Evolutionary conservation across 495 filamentous ascomycete genomes (phyloP).

Genomic region (Neurospora intermedia): DNA sequence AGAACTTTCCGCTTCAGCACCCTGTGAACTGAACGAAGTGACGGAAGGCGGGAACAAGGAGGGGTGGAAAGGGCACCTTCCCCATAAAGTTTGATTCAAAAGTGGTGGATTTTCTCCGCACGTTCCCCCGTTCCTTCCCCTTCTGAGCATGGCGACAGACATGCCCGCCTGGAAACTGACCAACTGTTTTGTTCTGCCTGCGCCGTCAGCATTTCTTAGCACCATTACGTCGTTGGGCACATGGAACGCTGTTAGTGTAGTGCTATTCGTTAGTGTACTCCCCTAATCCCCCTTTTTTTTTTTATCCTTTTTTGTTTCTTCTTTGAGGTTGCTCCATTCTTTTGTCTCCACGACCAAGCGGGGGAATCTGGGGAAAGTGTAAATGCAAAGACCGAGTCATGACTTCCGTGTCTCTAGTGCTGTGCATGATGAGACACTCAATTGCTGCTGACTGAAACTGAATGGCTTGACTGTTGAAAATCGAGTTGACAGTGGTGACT

Average conservation of each 20-base stretch:
- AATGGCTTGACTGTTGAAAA: not conserved
- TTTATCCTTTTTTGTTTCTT: not conserved
- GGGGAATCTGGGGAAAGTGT: not conserved
- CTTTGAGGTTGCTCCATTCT: not conserved
- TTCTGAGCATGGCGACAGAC: not conserved
- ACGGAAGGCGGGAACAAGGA: not conserved
- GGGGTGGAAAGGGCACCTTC: not conserved
- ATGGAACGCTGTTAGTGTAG: not conserved
- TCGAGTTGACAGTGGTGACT: not conserved
- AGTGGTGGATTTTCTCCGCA: not conserved
- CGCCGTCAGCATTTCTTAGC: not conserved
- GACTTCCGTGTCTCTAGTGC: not conserved
- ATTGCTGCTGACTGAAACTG: not conserved
- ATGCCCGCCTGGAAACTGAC: not conserved
- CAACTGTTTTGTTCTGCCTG: not conserved
- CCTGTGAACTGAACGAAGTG: not conserved
- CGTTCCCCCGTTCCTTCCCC: not conserved
- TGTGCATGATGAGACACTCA: not conserved
- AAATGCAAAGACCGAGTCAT: not conserved
- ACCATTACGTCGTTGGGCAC: not conserved
- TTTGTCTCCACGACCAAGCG: not conserved
- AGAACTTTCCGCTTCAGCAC: not conserved
- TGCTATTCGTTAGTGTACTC: not conserved
- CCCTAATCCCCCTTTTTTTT: not conserved
- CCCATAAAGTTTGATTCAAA: not conserved